Base-by-base conservation (phyloP, 169 alveolate genomes). In the Cryptosporidium viatorum region DNA sequence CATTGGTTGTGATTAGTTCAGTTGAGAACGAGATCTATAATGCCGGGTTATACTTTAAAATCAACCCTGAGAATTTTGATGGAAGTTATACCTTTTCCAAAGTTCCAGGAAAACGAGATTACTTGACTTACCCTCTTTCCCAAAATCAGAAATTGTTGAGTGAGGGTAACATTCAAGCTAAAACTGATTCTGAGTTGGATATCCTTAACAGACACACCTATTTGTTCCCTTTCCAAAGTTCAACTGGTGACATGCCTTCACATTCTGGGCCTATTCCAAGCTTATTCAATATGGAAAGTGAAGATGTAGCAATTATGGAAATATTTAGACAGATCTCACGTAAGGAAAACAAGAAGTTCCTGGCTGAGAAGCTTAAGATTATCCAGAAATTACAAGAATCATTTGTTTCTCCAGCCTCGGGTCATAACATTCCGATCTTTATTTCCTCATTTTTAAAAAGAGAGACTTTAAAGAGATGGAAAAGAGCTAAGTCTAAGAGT, bases 91-190 rank as follows among this genome's bases (percentile, higher is more conserved):
- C 21, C 8, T 10, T 23, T 16, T 9, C 58, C 26, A 29, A 14
- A 3, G 16, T 26, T 69, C 23, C 39, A 43, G 68, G 67, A 55
- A 3, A 55, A 1, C 2, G 50, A 26, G 86, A 73, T 41, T 73
- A 33, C 23, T 55, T 73, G 52, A 35, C 51, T n/a, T 59, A 37
- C 18, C 70, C 86, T 23, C 43, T 59, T 18, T 73, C 86, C 26
- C 86, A 73, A 55, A 59, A 52, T 37, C 71, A 29, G 16, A 59
- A 23, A 43, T 3, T 33, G 2, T 31, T 26, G 45, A 10, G 16
- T 16, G 33, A 39, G 12, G 71, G 86, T 7, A 1, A 3, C 8
- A 10, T 52, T 16, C 43, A 23, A 2, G 33, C 55, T 10, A 31
- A 10, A 18, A 29, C 71, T 0, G 86, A 73, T 8, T 1, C 7